Percentiles rank a stretch among this genome's conserved stretches.
These are phyloP conservation scores for Metarhizium humberi DNA, from an alignment of 2,329 filamentous ascomycete species.

Conservation along the genomic window DNA sequence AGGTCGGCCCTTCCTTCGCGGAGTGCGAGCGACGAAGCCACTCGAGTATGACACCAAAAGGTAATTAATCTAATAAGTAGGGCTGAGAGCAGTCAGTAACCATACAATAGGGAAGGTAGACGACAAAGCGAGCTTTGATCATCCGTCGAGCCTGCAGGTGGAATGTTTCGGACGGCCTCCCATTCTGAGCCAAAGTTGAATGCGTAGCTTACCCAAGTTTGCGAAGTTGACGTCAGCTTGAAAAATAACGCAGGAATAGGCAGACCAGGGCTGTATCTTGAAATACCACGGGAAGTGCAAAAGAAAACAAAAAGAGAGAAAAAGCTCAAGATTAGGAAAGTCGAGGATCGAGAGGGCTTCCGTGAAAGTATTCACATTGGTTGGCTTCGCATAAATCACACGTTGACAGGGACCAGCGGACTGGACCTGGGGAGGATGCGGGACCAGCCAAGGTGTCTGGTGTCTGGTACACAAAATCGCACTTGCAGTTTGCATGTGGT, in stretches of 20 bases:
- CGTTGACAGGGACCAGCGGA: not conserved
- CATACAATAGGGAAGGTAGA: not conserved
- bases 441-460: not conserved
- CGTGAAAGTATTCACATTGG: not conserved
- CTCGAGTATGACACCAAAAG: not conserved
- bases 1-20: not conserved
- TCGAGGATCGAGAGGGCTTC: not conserved
- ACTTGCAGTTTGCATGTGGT: constrained; percentile 5
- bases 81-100: not conserved
- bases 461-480: not conserved
- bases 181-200: not conserved
- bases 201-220: not conserved
- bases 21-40: not conserved
- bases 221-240: not conserved
- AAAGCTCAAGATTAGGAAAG: not conserved
- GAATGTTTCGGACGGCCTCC: not conserved
- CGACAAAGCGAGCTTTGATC: not conserved
- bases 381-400: not conserved
- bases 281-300: not conserved
- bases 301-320: not conserved
- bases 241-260: not conserved
- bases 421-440: not conserved
- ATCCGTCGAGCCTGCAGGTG: not conserved
- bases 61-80: not conserved
- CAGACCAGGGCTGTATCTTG: too few species aligned